Evolutionary conservation across 2,329 filamentous ascomycete genomes (phyloP).

Genomic region (Colletotrichum gloeosporioides): DNA sequence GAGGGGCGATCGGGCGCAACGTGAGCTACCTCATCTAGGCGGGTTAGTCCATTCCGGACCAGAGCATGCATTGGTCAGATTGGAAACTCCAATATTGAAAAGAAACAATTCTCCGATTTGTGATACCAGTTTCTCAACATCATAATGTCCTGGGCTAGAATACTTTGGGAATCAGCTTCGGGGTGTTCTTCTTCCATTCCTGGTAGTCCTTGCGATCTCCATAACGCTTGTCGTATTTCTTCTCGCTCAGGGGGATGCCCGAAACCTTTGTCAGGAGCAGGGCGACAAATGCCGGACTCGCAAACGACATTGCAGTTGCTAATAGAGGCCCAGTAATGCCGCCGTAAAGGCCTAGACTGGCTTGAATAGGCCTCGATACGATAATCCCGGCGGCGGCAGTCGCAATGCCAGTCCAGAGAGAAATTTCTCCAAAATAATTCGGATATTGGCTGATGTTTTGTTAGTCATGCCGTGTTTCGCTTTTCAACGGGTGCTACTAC

Average conservation of each 20-base stretch:
- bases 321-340: constrained; percentile 32
- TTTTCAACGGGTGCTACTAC: neutral
- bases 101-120: neutral
- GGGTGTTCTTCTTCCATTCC: constrained; percentile 71
- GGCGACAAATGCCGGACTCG: constrained; percentile 68
- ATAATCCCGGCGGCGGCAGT: constrained; percentile 63
- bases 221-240: constrained; percentile 71
- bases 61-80: neutral
- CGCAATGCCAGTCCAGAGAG: constrained; percentile 72
- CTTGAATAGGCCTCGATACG: constrained; percentile 56
- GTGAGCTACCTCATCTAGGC: neutral
- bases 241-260: constrained; percentile 70
- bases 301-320: constrained; percentile 51
- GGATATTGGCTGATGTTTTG: constrained; percentile 58
- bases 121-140: neutral
- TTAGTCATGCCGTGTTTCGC: neutral
- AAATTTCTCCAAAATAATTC: constrained; percentile 76
- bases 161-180: constrained; percentile 68
- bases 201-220: constrained; percentile 70
- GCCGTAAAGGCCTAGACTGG: constrained; percentile 61
- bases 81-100: neutral
- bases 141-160: constrained; percentile 30
- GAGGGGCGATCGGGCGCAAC: neutral
- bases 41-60: neutral
- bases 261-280: constrained; percentile 68